Percentiles rank a stretch among this genome's conserved stretches.
phyloP scores from a whole-genome alignment of 495 filamentous ascomycete species.

The Penicillium goetzii region DNA sequence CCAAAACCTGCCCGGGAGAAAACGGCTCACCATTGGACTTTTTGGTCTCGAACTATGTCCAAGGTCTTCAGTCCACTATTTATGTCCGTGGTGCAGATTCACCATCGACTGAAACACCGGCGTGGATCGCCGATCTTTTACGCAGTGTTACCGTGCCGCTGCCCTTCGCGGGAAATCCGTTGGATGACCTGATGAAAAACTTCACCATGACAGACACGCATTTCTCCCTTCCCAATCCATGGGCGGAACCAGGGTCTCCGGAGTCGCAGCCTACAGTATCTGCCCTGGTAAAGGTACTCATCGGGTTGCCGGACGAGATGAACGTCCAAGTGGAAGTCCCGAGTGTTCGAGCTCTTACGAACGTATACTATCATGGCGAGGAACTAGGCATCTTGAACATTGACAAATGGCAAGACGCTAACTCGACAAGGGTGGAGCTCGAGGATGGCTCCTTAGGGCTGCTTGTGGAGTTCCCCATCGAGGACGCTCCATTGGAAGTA shows the following conservation, averaged over 20 bases:
- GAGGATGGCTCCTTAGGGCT: constrained; percentile 59
- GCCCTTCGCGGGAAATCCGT: constrained; percentile 75
- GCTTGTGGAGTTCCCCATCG: constrained; percentile 71
- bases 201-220: constrained; percentile 83
- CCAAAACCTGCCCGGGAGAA: constrained; percentile 69
- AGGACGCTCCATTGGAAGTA: constrained; percentile 78
- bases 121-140: constrained; percentile 80
- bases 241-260: constrained; percentile 74
- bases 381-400: constrained; percentile 80
- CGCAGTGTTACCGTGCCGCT: constrained; percentile 82
- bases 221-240: constrained; percentile 78
- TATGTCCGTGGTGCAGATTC: constrained; percentile 77
- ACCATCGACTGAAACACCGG: constrained; percentile 66
- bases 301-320: constrained; percentile 80
- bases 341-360: constrained; percentile 71
- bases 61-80: constrained; percentile 74
- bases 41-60: constrained; percentile 80
- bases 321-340: constrained; percentile 79
- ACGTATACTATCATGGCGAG: constrained; percentile 73
- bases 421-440: constrained; percentile 69
- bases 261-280: constrained; percentile 76
- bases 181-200: constrained; percentile 81
- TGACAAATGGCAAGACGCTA: constrained; percentile 79
- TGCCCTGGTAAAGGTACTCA: constrained; percentile 75
- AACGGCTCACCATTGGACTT: constrained; percentile 81